These are phyloP conservation scores for Aphanomyces euteiches DNA, from an alignment of 352 stramenopile genomes.

Conservation along the genomic window DNA sequence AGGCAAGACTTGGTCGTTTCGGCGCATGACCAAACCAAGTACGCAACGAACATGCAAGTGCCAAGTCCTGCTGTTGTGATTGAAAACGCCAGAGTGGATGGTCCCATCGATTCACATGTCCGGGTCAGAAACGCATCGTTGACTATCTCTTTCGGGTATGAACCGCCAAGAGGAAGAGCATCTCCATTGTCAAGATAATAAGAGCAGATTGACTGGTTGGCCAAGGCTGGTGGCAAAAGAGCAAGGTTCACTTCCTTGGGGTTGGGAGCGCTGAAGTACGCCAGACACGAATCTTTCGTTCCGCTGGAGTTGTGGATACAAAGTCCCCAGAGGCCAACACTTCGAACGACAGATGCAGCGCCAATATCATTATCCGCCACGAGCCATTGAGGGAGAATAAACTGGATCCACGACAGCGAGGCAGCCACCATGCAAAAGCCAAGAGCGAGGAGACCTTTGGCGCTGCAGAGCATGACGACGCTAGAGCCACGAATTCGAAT, in stretches of 20 bases:
- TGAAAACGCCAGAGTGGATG: constrained; percentile 10
- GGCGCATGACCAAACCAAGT: constrained; percentile 20
- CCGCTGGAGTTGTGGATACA: not conserved
- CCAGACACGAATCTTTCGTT: not conserved
- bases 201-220: constrained; percentile 14
- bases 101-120: constrained; percentile 20
- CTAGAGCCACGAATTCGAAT: too few species aligned
- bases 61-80: constrained; percentile 16
- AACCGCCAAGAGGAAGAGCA: not conserved
- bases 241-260: not conserved
- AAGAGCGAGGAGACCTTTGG: constrained; percentile 15
- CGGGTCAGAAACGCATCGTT: constrained; percentile 13
- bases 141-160: constrained; percentile 6
- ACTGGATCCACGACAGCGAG: constrained; percentile 16
- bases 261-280: not conserved
- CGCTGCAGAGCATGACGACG: constrained; percentile 18
- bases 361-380: not conserved
- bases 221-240: not conserved
- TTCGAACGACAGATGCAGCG: not conserved
- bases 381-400: constrained; percentile 23
- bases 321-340: constrained; percentile 10
- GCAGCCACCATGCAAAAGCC: constrained; percentile 14
- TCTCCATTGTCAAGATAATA: not conserved
- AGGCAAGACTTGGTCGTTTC: constrained; percentile 25
- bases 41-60: constrained; percentile 9